Conservation (phyloP, 2,329 filamentous ascomycete genomes). For the Ophiostoma novo-ulmi region DNA sequence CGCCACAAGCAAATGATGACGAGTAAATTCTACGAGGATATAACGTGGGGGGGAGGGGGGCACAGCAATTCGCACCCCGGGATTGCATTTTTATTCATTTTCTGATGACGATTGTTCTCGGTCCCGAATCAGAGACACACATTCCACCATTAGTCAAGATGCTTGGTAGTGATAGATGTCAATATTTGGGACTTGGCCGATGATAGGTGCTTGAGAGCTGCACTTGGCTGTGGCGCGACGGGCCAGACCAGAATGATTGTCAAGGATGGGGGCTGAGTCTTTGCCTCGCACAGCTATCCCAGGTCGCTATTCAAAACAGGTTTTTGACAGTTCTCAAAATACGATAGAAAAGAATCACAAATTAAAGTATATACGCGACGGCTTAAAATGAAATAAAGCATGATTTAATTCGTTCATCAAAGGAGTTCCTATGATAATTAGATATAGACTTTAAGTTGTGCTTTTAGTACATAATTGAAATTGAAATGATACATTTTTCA, state of each 20-base stretch:
- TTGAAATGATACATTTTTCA: too few relatives aligned
- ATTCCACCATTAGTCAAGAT: background rate
- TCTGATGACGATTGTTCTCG: background rate
- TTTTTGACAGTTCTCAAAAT: background rate
- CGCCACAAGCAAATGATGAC: background rate
- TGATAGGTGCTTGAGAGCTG: background rate
- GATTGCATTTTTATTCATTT: background rate
- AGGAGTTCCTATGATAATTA: too few relatives aligned
- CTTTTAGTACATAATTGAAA: too few relatives aligned
- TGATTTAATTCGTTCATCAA: too few relatives aligned
- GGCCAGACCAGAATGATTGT: too few relatives aligned
- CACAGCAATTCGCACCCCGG: background rate
- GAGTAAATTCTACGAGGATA: background rate
- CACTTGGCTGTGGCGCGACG: background rate
- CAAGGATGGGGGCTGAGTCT: background rate
- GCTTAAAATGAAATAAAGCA: background rate
- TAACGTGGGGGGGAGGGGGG: background rate
- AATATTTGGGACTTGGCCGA: background rate
- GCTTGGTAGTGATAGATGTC: background rate
- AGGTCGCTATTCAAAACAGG: background rate
- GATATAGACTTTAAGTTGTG: too few relatives aligned
- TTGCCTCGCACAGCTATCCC: background rate
- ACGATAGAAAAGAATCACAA: background rate
- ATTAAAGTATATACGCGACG: background rate
- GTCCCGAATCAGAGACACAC: background rate